Evolutionary conservation across 2,329 filamentous ascomycete genomes (phyloP).

Genomic region (Celoporthe dispersa): DNA sequence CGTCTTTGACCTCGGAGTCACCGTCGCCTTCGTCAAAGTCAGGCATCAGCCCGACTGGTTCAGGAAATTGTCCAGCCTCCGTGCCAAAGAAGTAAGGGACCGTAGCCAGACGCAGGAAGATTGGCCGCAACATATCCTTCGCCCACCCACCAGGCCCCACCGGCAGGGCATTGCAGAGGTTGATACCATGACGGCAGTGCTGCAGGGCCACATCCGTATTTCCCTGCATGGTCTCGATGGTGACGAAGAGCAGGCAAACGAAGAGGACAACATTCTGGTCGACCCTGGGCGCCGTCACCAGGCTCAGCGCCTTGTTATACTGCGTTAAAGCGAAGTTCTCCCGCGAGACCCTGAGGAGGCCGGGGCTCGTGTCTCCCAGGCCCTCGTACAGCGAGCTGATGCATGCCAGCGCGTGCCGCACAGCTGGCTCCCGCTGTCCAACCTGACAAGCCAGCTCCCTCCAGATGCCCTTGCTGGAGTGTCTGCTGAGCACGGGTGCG

Average conservation of each 20-base stretch:
- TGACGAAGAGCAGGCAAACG: constrained; percentile 54
- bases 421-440: constrained; percentile 48
- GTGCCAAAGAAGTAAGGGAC: constrained; percentile 40
- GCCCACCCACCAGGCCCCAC: constrained; percentile 24
- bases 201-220: constrained; percentile 45
- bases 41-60: constrained; percentile 15
- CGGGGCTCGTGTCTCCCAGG: constrained; percentile 31
- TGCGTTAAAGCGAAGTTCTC: constrained; percentile 47
- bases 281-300: constrained; percentile 44
- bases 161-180: constrained; percentile 30
- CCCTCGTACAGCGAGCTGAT: constrained; percentile 53
- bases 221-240: constrained; percentile 53
- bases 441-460: constrained; percentile 50
- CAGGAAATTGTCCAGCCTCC: constrained; percentile 20
- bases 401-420: constrained; percentile 54
- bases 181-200: constrained; percentile 38
- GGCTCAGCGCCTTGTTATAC: constrained; percentile 54
- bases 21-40: neutral
- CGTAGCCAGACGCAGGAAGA: constrained; percentile 49
- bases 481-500: constrained; percentile 47
- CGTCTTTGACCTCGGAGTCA: neutral
- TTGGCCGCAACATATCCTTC: constrained; percentile 46
- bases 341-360: constrained; percentile 33
- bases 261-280: constrained; percentile 44
- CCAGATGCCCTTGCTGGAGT: constrained; percentile 50